Evolutionary conservation across 139 green algal species (phyloP), one percentile per base, ranked within the genome.

Genomic region (Coelastrella sp.): DNA sequence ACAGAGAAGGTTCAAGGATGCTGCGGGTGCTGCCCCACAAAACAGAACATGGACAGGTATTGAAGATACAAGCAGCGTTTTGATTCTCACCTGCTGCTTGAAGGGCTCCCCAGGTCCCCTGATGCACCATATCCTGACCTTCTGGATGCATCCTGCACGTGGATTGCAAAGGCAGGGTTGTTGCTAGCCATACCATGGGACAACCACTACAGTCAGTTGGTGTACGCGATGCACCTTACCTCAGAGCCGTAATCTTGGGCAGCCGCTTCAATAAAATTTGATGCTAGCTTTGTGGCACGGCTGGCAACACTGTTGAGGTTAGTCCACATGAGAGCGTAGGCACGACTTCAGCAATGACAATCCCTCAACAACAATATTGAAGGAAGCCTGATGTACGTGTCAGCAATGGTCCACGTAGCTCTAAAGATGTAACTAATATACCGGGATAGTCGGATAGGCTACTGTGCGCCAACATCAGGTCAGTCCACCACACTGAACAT

Each of bases 281-380:
- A 66, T 15, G 78, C 78, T 2, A 84, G 78, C 40, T 38, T 35
- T 4, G 25, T 76, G n/a, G 78, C 78, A 2, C 62, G 40, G 60
- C 62, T 84, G 34, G 78, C 78, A 30, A 84, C 78, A 41, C 27
- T 84, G 78, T 84, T 84, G 53, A 64, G 30, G 53, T 64, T 64
- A 21, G 53, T 64, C 53, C 53, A 64, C 53, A 64, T 64, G 30
- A 5, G 11, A 57, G 53, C 19, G 19, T n/a, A n/a, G 5, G 17
- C 6, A 27, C 2, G 1, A 32, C 19, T 27, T 64, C 19, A 2
- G 53, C 53, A 21, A 19, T 64, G 53, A 64, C 27, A 64, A 1
- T 5, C 17, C 19, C 27, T 64, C 53, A 64, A 64, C 53, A 64
- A 64, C 53, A n/a, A n/a, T n/a, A n/a, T n/a, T n/a, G n/a, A n/a